Evolutionary conservation across 176 grass and related monocot species (phyloP).

Genomic region (Carex pumila): DNA sequence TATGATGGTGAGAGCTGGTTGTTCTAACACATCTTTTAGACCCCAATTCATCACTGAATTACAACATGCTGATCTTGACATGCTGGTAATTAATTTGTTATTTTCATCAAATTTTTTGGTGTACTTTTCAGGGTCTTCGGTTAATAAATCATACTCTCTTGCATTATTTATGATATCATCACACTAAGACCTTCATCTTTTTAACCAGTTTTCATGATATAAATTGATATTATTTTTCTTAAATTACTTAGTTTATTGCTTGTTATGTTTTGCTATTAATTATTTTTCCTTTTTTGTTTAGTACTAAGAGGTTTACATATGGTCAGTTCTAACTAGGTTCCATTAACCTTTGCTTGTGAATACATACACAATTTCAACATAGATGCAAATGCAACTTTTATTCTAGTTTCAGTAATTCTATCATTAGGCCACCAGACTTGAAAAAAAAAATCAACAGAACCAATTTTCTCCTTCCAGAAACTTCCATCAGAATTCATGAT

Average conservation of each 20-base stretch:
- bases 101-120: not conserved
- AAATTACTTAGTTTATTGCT: not conserved
- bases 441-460: not conserved
- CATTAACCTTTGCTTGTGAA: not conserved
- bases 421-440: not conserved
- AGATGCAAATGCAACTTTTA: not conserved
- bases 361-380: not conserved
- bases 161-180: not conserved
- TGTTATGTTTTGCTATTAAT: not conserved
- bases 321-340: not conserved
- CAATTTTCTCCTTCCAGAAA: constrained; percentile 5
- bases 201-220: not conserved
- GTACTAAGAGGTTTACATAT: no score
- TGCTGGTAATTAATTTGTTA: constrained; percentile 2
- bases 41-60: constrained; percentile 1
- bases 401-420: not conserved
- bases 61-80: not conserved
- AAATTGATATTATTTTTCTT: not conserved
- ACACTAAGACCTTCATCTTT: not conserved
- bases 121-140: no score
- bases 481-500: constrained; percentile 13
- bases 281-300: no score
- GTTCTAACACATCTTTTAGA: constrained; percentile 2
- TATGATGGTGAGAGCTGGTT: constrained; percentile 4
- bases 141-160: not conserved